Base-by-base conservation (phyloP, 257 asterid genomes). In the Nicotiana otophora region DNA sequence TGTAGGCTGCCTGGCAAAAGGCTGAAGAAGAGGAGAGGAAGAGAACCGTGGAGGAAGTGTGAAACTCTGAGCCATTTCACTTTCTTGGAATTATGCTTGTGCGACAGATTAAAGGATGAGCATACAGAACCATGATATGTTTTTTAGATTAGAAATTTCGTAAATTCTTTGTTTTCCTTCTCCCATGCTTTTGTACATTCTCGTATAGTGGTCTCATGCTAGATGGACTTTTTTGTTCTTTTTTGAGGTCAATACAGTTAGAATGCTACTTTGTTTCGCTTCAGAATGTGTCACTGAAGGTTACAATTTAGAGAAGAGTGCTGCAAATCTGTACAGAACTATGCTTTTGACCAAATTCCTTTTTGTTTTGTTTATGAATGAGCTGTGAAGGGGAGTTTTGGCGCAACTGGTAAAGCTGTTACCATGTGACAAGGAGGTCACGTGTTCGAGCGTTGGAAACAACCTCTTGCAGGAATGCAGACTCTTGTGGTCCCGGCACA, bases 21-120 rank as follows among this genome's bases (percentile, higher is more conserved):
- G 98, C 98, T 42, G 99, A 96, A 81, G 98, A 94, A 87, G 97
- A 94, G 74, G 95, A 93, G 82, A 90, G 88, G 84, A 91, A 80
- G 74, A 87, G 84, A 82, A 91, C 78, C 53, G 5, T 84, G 82
- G 81, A 65, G 60, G 84, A 66, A 20, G 34, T 5, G 83, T 72
- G 81, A 82, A 39, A 79, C 31, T 83, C 74, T 26, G 62, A 74
- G 62, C 26, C 10, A 33, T 16, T 66, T 66, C 75, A 31, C 48
- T 66, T 65, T 31, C 23, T 31, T 66, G 23, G 14, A 66, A 31
- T 31, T 66, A 16, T 31, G n/a, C 31, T 20, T 20, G 16, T 57
- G 65, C 31, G 1, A 8, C 31, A n/a, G 5, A 61, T 20, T n/a
- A 4, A n/a, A 61, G 67, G 1, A 61, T 23, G 66, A 65, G 5